phyloP scores from a whole-genome alignment of 2,329 filamentous ascomycete genomes.

The Taxawa tesnikishii region DNA sequence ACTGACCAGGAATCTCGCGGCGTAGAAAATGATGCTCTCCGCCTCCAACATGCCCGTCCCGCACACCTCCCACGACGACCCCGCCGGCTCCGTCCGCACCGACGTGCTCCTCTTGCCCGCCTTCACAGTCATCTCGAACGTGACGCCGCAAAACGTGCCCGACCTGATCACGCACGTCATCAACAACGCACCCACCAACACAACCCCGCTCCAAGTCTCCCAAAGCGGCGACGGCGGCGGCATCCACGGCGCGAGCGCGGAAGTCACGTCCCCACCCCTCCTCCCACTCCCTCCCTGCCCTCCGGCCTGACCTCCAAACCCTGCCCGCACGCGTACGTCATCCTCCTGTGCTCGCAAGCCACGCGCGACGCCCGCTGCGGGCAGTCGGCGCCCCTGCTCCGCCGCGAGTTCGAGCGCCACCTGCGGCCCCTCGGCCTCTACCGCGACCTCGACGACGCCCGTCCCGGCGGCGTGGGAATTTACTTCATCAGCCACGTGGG shows the following conservation, averaged over 20 bases:
- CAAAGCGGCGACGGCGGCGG: constrained; percentile 3
- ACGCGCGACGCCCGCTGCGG: constrained; percentile 94
- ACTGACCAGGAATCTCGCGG: constrained; percentile 2
- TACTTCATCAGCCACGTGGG: constrained; percentile 96
- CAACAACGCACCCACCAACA: constrained; percentile 61
- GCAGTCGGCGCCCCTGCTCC: constrained; percentile 81
- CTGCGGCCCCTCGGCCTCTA: constrained; percentile 73
- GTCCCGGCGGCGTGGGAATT: constrained; percentile 84
- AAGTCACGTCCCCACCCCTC: not conserved
- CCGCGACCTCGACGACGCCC: constrained; percentile 75
- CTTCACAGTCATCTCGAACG: constrained; percentile 72
- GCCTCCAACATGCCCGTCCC: constrained; percentile 85
- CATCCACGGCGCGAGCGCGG: constrained; percentile 4
- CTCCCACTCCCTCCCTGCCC: constrained; percentile 15
- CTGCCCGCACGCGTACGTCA: constrained; percentile 72
- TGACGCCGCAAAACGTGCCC: constrained; percentile 62
- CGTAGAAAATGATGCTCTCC: constrained; percentile 65
- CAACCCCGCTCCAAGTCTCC: constrained; percentile 40
- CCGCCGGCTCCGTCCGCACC: constrained; percentile 48
- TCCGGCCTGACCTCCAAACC: constrained; percentile 43
- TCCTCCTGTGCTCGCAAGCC: constrained; percentile 86
- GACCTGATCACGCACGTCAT: constrained; percentile 60
- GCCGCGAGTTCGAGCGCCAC: constrained; percentile 79
- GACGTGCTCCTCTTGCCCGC: constrained; percentile 74
- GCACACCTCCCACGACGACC: constrained; percentile 48